These are phyloP conservation scores for Hibiscus syriacus DNA, from an alignment of 345 rosid genomes.

Conservation along the genomic window DNA sequence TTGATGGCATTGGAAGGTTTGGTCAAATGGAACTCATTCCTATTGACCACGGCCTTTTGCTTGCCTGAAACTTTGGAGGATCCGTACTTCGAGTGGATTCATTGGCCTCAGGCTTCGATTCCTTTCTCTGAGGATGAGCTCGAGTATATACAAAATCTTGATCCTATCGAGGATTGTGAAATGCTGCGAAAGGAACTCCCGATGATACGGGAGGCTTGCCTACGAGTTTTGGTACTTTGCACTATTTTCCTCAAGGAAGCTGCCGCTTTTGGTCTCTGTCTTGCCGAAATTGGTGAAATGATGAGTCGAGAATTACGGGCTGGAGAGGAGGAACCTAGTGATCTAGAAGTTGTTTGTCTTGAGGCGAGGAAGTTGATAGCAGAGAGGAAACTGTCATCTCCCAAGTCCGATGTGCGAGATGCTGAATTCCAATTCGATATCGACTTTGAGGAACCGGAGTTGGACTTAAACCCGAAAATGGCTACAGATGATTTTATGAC, in stretches of 20 bases:
- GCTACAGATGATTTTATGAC: slow-evolving; percentile 37
- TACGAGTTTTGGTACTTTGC: slow-evolving; percentile 70
- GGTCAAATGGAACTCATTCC: slow-evolving; percentile 87
- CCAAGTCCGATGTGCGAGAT: slow-evolving; percentile 46
- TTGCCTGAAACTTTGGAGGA: slow-evolving; percentile 93
- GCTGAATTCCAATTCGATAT: slow-evolving; percentile 69
- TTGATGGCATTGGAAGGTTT: slow-evolving; percentile 61
- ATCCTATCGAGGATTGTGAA: slow-evolving; percentile 60
- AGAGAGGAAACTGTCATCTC: slow-evolving; percentile 55
- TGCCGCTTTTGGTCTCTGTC: slow-evolving; percentile 66
- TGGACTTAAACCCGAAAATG: slow-evolving; percentile 33
- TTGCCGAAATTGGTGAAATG: slow-evolving; percentile 98
- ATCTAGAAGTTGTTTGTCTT: slow-evolving; percentile 78
- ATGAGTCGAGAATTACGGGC: slow-evolving; percentile 87
- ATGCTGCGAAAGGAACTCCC: slow-evolving; percentile 83
- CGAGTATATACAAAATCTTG: slow-evolving; percentile 57
- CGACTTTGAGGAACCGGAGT: slow-evolving; percentile 51
- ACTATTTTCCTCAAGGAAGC: slow-evolving; percentile 87
- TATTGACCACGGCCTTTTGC: slow-evolving; percentile 95
- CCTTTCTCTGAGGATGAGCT: slow-evolving; percentile 96
- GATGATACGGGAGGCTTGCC: slow-evolving; percentile 91
- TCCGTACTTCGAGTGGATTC: slow-evolving; percentile 99
- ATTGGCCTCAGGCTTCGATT: slow-evolving; percentile 97
- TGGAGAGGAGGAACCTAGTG: slow-evolving; percentile 95
- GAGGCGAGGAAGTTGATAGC: slow-evolving; percentile 68